phyloP scores from a whole-genome alignment of 2,329 filamentous ascomycete genomes.

The Ambrosiella beaveri region DNA sequence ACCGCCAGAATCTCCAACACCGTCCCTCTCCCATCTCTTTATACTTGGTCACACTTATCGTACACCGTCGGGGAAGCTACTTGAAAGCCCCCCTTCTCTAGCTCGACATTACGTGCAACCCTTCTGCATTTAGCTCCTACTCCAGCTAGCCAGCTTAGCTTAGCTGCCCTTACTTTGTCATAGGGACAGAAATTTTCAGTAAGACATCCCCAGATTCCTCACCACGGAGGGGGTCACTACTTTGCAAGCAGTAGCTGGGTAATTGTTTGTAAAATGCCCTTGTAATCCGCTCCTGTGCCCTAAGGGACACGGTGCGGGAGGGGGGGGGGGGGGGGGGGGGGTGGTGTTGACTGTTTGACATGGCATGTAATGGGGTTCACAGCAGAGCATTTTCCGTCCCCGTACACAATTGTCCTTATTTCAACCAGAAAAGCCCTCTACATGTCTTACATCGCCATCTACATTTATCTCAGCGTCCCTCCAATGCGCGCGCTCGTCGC shows the following conservation, averaged over 20 bases:
- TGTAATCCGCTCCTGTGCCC: too few relatives aligned
- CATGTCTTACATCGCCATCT: neutral
- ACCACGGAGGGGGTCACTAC: too few relatives aligned
- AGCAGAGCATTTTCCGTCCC: too few relatives aligned
- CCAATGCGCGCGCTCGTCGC: neutral
- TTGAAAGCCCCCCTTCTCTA: neutral
- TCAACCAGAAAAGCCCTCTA: neutral
- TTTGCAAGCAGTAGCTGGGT: too few relatives aligned
- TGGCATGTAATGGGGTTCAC: too few relatives aligned
- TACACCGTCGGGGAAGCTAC: neutral
- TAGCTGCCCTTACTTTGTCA: neutral
- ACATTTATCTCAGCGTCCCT: neutral
- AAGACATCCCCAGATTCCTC: too few relatives aligned
- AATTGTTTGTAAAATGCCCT: too few relatives aligned
- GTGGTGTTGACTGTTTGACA: too few relatives aligned
- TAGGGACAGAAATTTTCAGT: neutral
- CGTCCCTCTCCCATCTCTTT: neutral
- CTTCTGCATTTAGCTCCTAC: neutral
- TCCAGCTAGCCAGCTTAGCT: neutral
- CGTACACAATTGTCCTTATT: too few relatives aligned
- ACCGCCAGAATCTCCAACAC: neutral
- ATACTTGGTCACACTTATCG: neutral
- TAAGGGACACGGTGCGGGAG: too few relatives aligned
- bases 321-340: too few relatives aligned
- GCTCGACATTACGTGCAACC: neutral